phyloP scores from a whole-genome alignment of 345 rosid species.

The Bruguiera sexangula region DNA sequence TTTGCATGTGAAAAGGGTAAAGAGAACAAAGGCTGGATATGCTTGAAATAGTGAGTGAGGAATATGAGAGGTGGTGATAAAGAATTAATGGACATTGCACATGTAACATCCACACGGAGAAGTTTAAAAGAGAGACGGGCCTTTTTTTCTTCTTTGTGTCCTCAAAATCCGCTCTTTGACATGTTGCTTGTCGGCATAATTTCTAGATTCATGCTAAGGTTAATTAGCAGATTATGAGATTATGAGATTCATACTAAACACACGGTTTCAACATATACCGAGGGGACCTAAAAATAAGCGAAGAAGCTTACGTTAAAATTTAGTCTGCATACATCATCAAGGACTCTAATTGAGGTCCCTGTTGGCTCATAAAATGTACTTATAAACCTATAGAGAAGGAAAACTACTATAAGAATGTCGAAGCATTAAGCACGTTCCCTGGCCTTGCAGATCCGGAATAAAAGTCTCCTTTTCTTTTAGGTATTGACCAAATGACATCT shows the following conservation, averaged over 20 bases:
- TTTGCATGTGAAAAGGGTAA: neutral
- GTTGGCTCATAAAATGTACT: neutral
- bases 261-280: too few relatives aligned
- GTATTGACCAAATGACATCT: conserved; percentile 7
- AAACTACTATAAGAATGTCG: conserved; percentile 11
- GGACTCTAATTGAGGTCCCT: neutral
- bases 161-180: conserved; percentile 44
- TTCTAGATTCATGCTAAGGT: neutral
- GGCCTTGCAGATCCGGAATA: neutral
- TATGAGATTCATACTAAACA: too few relatives aligned
- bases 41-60: too few relatives aligned
- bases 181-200: conserved; percentile 38
- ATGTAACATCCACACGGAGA: conserved; percentile 19
- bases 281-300: too few relatives aligned
- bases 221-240: too few relatives aligned
- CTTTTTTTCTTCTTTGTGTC: neutral
- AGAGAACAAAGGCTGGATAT: too few relatives aligned
- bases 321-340: neutral
- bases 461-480: conserved; percentile 36
- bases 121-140: conserved; percentile 8
- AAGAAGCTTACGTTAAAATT: conserved; percentile 19
- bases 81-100: conserved; percentile 19
- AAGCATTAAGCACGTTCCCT: conserved; percentile 9
- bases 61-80: neutral
- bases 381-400: conserved; percentile 2